These are phyloP conservation scores for Trichoderma pleuroti DNA, from an alignment of 2,329 filamentous ascomycete genomes.

Conservation along the genomic window DNA sequence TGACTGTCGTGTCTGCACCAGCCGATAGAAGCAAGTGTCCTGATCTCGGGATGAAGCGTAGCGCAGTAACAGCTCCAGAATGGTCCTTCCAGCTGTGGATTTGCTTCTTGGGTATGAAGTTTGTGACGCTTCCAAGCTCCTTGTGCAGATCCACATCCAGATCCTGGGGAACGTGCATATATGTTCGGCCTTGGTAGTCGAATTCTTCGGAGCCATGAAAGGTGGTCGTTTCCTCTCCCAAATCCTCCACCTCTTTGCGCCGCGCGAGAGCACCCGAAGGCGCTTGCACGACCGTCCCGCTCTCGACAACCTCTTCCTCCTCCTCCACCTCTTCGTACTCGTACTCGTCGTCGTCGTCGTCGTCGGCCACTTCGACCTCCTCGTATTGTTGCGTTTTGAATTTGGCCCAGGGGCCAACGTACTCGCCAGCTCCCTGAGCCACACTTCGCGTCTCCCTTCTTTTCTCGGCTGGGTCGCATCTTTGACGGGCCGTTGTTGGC, in stretches of 20 bases:
- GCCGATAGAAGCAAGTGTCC: constrained; percentile 87
- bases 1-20: constrained; percentile 86
- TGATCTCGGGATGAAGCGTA: constrained; percentile 84
- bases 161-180: constrained; percentile 96
- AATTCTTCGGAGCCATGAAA: constrained; percentile 81
- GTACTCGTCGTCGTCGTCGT: constrained; percentile 74
- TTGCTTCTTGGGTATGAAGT: constrained; percentile 92
- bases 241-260: constrained; percentile 55
- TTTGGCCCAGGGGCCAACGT: constrained; percentile 91
- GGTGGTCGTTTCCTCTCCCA: constrained; percentile 73
- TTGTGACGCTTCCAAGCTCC: constrained; percentile 74
- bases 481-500: constrained; percentile 58
- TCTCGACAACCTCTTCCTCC: constrained; percentile 66
- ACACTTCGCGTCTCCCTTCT: constrained; percentile 79
- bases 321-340: constrained; percentile 76
- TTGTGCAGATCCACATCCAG: constrained; percentile 81
- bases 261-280: constrained; percentile 52
- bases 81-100: constrained; percentile 86
- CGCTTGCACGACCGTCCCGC: constrained; percentile 58
- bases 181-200: constrained; percentile 94
- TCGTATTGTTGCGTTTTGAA: constrained; percentile 73
- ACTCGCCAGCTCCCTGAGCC: constrained; percentile 81
- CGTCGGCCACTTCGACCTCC: constrained; percentile 69
- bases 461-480: constrained; percentile 72
- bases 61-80: constrained; percentile 76